A percentile compares a stretch with the other conserved stretches of the same genome.
Evolutionary conservation across 305 asterid species (phyloP).

Genomic region (Stenogyne calaminthoides): DNA sequence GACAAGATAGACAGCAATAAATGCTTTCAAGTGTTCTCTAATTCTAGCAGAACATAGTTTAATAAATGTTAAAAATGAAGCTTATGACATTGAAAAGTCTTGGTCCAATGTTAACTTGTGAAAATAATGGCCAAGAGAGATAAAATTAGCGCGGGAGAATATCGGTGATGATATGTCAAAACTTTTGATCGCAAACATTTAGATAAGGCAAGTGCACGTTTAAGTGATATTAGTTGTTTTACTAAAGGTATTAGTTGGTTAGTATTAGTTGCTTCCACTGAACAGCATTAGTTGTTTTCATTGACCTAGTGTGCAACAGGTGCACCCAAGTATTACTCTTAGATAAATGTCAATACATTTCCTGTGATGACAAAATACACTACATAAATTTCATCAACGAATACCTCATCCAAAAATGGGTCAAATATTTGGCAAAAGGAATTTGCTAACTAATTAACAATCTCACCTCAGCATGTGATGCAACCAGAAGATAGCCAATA

Average conservation of each 20-base stretch:
- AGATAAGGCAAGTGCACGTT: background rate
- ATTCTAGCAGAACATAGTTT: background rate
- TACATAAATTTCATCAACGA: background rate
- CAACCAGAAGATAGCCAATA: constrained; percentile 77
- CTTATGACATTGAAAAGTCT: background rate
- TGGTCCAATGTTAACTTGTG: constrained; percentile 12
- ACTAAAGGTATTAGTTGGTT: too few species aligned
- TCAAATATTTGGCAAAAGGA: background rate
- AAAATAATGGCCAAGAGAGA: background rate
- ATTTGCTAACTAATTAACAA: constrained; percentile 16
- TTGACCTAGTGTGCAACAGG: too few species aligned
- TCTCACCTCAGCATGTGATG: constrained; percentile 78
- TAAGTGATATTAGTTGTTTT: too few species aligned
- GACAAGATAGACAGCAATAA: constrained; percentile 4
- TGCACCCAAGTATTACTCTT: too few species aligned
- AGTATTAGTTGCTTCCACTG: too few species aligned
- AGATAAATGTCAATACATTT: background rate
- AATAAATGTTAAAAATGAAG: constrained; percentile 10
- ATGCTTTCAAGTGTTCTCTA: background rate
- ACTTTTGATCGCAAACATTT: background rate
- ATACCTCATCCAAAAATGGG: background rate
- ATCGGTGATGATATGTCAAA: background rate
- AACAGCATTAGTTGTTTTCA: too few species aligned
- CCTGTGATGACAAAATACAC: background rate
- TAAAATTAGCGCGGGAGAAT: background rate